These are phyloP conservation scores for Ruellia speciosa DNA, from an alignment of 305 asterid genomes.

Conservation along the genomic window DNA sequence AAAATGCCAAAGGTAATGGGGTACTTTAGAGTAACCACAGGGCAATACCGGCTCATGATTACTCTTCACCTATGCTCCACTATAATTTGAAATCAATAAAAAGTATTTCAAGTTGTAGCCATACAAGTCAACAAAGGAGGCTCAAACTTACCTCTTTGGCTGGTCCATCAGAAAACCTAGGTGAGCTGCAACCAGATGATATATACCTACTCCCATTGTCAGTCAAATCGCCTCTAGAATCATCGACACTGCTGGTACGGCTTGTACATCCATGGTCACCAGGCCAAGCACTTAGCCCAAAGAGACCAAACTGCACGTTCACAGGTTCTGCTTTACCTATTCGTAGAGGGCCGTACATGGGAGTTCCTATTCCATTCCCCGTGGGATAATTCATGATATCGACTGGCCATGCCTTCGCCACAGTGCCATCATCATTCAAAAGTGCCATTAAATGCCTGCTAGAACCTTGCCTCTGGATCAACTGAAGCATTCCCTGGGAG, in stretches of 20 bases:
- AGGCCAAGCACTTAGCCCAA: constrained; percentile 96
- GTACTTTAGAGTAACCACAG: no score
- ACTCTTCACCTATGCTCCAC: no score
- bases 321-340: constrained; percentile 81
- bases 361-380: constrained; percentile 53
- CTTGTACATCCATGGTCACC: constrained; percentile 84
- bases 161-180: constrained; percentile 64
- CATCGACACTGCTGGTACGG: constrained; percentile 82
- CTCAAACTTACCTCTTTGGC: constrained; percentile 65
- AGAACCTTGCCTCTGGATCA: constrained; percentile 93
- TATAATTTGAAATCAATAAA: neutral
- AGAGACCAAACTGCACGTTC: constrained; percentile 89
- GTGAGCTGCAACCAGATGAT: constrained; percentile 94
- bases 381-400: constrained; percentile 35
- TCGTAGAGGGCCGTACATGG: constrained; percentile 78
- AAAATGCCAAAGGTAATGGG: neutral
- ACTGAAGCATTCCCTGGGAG: constrained; percentile 95
- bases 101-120: neutral
- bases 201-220: constrained; percentile 80
- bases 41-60: no score
- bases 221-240: constrained; percentile 69
- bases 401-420: constrained; percentile 99
- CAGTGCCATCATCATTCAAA: constrained; percentile 30
- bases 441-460: constrained; percentile 81
- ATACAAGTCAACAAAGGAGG: neutral